phyloP scores from a whole-genome alignment of 257 asterid genomes.

The Solanum tarijense region DNA sequence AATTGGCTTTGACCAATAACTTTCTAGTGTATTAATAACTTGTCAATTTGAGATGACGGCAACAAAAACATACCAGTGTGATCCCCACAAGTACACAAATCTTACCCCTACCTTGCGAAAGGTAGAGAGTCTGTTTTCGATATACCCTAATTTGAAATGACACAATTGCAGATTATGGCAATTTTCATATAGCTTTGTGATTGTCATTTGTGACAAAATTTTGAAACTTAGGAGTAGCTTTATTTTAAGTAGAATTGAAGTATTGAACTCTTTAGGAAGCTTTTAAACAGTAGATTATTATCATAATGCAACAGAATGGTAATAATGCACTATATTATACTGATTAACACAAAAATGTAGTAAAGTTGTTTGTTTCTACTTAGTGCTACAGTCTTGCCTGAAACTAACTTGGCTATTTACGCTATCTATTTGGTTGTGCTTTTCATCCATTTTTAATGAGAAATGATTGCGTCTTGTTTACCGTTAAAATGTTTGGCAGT shows the following conservation, averaged over 20 bases:
- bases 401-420: background rate
- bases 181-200: background rate
- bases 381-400: background rate
- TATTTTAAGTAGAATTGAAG: background rate
- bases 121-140: background rate
- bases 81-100: background rate
- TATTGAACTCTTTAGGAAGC: background rate
- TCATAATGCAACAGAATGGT: background rate
- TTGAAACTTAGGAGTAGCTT: background rate
- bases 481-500: background rate
- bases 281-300: background rate
- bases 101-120: background rate
- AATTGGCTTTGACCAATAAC: background rate
- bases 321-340: background rate
- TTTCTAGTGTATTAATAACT: background rate
- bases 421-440: background rate
- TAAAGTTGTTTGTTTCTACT: background rate
- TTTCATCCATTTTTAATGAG: background rate
- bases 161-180: background rate
- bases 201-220: background rate
- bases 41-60: background rate
- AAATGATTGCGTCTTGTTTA: background rate
- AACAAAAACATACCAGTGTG: background rate
- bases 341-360: background rate
- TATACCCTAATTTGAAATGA: background rate